Evolutionary conservation across 2,329 filamentous ascomycete genomes (phyloP).

Genomic region (Purpureocillium lavendulum): DNA sequence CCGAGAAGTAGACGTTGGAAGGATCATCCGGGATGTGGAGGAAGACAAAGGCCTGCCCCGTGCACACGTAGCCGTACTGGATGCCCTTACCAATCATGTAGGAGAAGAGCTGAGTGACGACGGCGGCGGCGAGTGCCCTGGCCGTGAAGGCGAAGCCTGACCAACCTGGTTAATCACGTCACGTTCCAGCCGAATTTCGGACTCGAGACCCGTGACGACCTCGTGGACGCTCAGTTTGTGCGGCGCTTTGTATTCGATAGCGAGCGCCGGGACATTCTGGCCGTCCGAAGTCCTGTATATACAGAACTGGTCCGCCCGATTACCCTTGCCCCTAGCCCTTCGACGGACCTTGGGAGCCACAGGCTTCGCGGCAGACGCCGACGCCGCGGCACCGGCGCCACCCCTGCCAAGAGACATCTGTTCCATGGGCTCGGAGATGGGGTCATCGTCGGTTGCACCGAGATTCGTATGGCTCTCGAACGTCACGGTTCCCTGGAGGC

Average conservation of each 20-base stretch:
- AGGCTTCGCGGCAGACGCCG: no score
- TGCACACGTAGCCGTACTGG: slow-evolving; percentile 25
- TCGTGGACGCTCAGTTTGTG: slow-evolving; percentile 25
- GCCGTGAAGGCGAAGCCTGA: slow-evolving; percentile 19
- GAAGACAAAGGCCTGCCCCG: slow-evolving; percentile 23
- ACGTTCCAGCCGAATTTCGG: slow-evolving; percentile 22
- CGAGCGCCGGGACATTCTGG: neutral
- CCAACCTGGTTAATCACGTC: slow-evolving; percentile 23
- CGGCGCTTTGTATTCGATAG: slow-evolving; percentile 14
- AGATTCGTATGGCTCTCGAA: slow-evolving; percentile 29
- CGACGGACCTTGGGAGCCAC: no score
- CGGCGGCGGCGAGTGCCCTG: slow-evolving; percentile 22
- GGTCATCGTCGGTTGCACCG: slow-evolving; percentile 12
- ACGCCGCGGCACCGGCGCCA: no score
- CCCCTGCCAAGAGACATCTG: neutral
- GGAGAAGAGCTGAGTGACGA: slow-evolving; percentile 30
- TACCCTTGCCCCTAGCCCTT: slow-evolving; percentile 17
- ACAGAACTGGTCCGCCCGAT: slow-evolving; percentile 22
- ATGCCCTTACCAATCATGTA: slow-evolving; percentile 27
- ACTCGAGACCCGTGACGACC: slow-evolving; percentile 21
- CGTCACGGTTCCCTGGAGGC: slow-evolving; percentile 21
- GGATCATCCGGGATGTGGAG: slow-evolving; percentile 25
- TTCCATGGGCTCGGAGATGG: slow-evolving; percentile 15
- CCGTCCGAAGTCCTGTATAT: slow-evolving; percentile 8
- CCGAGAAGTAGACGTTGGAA: slow-evolving; percentile 20